A percentile compares a stretch with the other conserved stretches of the same genome.
Conservation (phyloP, 306 rosid species). For the Prunus armeniaca region DNA sequence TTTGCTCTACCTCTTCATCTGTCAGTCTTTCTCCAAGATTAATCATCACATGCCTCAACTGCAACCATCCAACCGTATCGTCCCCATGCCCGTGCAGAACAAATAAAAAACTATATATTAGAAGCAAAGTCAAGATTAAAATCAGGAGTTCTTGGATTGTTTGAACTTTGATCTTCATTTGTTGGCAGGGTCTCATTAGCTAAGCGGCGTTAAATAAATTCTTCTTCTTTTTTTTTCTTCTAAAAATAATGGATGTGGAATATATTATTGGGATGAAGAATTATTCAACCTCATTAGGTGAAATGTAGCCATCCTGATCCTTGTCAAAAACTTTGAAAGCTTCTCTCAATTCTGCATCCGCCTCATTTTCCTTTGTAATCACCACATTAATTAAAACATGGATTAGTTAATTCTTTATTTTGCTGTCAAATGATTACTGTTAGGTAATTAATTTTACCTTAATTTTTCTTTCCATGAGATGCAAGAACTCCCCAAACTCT, state of each 20-base stretch:
- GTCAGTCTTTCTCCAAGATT: conserved; percentile 47
- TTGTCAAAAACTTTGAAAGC: conserved; percentile 65
- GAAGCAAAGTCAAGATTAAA: neutral
- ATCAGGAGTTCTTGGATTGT: neutral
- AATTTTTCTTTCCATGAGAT: conserved; percentile 56
- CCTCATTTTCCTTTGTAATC: conserved; percentile 42
- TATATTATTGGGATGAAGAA: neutral
- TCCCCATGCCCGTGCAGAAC: too few species aligned
- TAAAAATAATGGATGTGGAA: neutral
- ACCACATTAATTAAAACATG: neutral
- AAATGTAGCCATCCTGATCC: conserved; percentile 67
- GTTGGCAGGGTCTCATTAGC: neutral
- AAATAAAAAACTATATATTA: neutral
- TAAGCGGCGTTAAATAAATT: neutral
- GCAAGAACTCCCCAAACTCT: conserved; percentile 65
- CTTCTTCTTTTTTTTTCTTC: neutral
- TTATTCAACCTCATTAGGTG: conserved; percentile 52
- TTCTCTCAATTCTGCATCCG: conserved; percentile 55
- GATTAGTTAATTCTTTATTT: neutral
- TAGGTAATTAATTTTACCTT: conserved; percentile 33
- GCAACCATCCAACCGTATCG: neutral
- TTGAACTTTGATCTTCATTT: neutral
- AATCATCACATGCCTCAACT: conserved; percentile 60
- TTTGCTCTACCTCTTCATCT: conserved; percentile 58
- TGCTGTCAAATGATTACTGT: neutral